These are phyloP conservation scores for Coemansia sp. DNA, from an alignment of 192 early-diverging fungal genomes.

Conservation along the genomic window DNA sequence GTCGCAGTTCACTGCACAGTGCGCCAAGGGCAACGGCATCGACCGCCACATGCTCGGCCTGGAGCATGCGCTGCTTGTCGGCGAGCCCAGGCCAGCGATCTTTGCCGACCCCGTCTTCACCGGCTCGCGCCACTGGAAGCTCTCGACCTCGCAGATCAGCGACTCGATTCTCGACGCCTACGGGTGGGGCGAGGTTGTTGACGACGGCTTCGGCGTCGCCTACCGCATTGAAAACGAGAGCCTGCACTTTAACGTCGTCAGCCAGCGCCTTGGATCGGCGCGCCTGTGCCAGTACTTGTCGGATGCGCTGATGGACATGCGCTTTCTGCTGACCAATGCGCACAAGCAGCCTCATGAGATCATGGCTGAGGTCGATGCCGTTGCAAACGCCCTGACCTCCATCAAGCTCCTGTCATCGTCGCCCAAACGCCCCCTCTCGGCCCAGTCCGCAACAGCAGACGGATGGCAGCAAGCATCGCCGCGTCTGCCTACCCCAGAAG, in stretches of 20 bases:
- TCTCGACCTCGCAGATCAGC: slow-evolving; percentile 65
- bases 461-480: neutral
- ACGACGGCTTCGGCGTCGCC: slow-evolving; percentile 59
- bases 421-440: slow-evolving; percentile 21
- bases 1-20: slow-evolving; percentile 57
- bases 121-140: slow-evolving; percentile 60
- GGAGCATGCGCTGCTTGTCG: slow-evolving; percentile 47
- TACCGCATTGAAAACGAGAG: slow-evolving; percentile 55
- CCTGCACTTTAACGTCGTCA: slow-evolving; percentile 55
- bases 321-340: slow-evolving; percentile 49
- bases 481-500: neutral
- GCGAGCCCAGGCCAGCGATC: slow-evolving; percentile 44
- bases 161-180: slow-evolving; percentile 55
- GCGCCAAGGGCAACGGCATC: slow-evolving; percentile 61
- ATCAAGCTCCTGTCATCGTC: slow-evolving; percentile 49
- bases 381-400: slow-evolving; percentile 45
- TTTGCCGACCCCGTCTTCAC: slow-evolving; percentile 60
- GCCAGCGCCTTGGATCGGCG: slow-evolving; percentile 49
- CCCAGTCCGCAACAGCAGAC: slow-evolving; percentile 3
- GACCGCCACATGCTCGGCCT: slow-evolving; percentile 75
- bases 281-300: slow-evolving; percentile 60
- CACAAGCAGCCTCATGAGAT: slow-evolving; percentile 56
- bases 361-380: slow-evolving; percentile 51
- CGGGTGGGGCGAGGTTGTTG: slow-evolving; percentile 62
- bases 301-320: slow-evolving; percentile 73